Percentiles rank a stretch among this genome's conserved stretches.
Evolutionary conservation across 2,329 filamentous ascomycete species (phyloP).

Genomic region (Penicillium italicum): DNA sequence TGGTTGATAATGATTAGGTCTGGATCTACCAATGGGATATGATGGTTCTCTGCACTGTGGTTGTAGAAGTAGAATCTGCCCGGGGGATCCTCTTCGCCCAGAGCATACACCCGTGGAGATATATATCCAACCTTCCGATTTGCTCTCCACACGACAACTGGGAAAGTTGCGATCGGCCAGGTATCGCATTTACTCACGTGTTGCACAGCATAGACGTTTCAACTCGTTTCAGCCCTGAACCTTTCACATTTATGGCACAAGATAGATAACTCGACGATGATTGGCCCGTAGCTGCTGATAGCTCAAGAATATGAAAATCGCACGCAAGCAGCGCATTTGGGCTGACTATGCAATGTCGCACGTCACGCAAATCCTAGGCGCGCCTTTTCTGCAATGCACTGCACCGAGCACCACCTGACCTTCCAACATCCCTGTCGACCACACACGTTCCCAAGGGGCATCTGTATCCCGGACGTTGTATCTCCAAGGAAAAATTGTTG

Average conservation of each 20-base stretch:
- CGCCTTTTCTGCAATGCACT: conserved; percentile 12
- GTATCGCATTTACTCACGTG: not conserved
- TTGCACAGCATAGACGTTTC: not conserved
- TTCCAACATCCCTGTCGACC: conserved; percentile 11
- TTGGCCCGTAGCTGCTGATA: conserved; percentile 1
- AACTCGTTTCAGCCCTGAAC: not conserved
- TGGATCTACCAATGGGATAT: not conserved
- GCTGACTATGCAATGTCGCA: conserved; percentile 17
- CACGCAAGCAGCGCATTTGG: conserved; percentile 6
- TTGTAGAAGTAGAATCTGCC: not conserved
- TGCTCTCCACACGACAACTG: not conserved
- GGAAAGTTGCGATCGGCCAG: not conserved
- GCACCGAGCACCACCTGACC: conserved; percentile 24
- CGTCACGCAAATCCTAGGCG: conserved; percentile 11
- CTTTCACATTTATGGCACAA: not conserved
- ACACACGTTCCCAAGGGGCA: conserved; percentile 12
- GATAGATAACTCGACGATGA: not conserved
- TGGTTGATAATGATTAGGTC: not conserved
- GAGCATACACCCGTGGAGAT: not conserved
- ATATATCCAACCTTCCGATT: not conserved
- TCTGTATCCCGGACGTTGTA: not conserved
- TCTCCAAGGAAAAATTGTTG: not conserved
- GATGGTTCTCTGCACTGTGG: not conserved
- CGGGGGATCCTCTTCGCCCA: not conserved
- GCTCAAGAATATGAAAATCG: conserved; percentile 3